Base-by-base conservation (phyloP, 2,329 filamentous ascomycete genomes). In the Fusarium hostae region DNA sequence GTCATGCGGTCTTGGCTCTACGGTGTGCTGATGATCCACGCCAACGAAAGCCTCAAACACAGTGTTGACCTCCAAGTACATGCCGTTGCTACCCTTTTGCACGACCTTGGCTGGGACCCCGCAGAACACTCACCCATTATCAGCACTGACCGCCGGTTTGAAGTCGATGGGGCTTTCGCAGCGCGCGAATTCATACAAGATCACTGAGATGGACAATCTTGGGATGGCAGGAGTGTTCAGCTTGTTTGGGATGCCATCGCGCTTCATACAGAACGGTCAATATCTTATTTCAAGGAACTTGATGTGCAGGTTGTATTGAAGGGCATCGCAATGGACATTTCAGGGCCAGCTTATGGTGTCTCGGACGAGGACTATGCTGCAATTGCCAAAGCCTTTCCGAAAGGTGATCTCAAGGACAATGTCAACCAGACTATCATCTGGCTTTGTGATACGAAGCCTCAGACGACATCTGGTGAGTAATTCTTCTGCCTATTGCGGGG, bases 71-170 rank as follows among this genome's bases (percentile, higher is more conserved):
- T 52, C 0, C 62, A 68, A 16, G 43, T 68, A 2, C 69, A 70
- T 18, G 63, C 66, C 9, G 52, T 73, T 1, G 61, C 69, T 1
- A 60, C 55, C 2, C 56, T 72, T 1, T 20, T 72, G 4, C 69
- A 72, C 37, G 59, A 68, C 18, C 30, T 73, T 7, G 69, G 56
- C 30, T 71, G 59, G 63, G 69, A 71, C 24, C 39, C 30, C 20
- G 62, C 66, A 6, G 44, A 41, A 11, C 28, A n/a, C 15, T 68
- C 56, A 1, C 30, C 67, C 5, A 39, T 70, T 4, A 44, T 71
- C 2, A 71, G 59, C 37, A 5, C 40, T 15, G 52, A 57, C 9
- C 60, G 40, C 22, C 41, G 63, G 8, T 64, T 71, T 12, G 67
- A 71, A 7, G 56, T 62, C 3, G 66, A 71, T 5, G 55, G 69